Evolutionary conservation across 345 rosid genomes (phyloP).

Genomic region (Lepidium aucheri): DNA sequence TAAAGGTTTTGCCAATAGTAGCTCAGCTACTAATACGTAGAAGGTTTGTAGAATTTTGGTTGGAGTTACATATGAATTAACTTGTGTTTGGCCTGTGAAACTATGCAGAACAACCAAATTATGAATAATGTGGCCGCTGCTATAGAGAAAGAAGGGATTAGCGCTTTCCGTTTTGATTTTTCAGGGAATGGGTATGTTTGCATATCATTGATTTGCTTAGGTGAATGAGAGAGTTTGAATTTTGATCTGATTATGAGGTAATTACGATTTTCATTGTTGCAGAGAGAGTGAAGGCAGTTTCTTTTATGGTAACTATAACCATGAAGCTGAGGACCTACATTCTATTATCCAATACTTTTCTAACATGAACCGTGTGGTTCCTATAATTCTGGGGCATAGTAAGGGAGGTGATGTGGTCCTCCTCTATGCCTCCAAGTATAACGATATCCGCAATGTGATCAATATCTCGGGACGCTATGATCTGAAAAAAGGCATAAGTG

Average conservation of each 20-base stretch:
- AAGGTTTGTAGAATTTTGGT: background rate
- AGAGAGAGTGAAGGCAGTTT: conserved; percentile 52
- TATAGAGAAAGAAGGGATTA: conserved; percentile 60
- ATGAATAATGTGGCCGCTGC: conserved; percentile 65
- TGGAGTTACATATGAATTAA: background rate
- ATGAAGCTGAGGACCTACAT: conserved; percentile 74
- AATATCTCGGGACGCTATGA: conserved; percentile 78
- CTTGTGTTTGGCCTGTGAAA: background rate
- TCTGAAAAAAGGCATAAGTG: conserved; percentile 50
- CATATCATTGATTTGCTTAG: background rate
- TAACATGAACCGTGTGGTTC: conserved; percentile 4
- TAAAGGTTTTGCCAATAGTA: too few species aligned
- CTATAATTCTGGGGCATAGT: conserved; percentile 68
- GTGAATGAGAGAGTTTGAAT: background rate
- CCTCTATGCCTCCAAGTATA: conserved; percentile 75
- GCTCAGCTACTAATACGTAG: background rate
- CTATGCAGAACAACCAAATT: conserved; percentile 37
- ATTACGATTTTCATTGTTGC: background rate
- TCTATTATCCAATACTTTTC: conserved; percentile 45
- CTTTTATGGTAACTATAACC: conserved; percentile 52
- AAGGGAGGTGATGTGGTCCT: conserved; percentile 90
- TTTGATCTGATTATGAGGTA: background rate
- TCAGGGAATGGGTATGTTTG: conserved; percentile 50
- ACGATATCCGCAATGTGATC: conserved; percentile 47
- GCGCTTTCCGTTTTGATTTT: conserved; percentile 70